Conservation (phyloP, 1,284 basidiomycete species). For the Cerrena zonata region DNA sequence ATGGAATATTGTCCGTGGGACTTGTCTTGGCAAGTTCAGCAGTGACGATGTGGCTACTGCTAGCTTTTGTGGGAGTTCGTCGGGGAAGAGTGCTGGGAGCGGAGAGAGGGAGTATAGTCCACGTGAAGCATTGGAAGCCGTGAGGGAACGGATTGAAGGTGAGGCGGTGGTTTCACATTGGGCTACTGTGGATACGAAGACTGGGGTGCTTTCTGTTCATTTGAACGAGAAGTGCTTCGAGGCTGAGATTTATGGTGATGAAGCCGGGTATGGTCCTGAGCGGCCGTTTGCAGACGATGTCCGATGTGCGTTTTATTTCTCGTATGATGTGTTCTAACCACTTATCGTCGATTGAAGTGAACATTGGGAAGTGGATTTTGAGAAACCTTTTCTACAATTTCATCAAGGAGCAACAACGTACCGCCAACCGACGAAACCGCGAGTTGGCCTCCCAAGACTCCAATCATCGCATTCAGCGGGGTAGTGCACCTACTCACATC, state of each 20-base stretch:
- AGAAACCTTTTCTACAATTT: constrained; percentile 70
- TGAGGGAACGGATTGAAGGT: constrained; percentile 86
- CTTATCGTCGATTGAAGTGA: constrained; percentile 45
- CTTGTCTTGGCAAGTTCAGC: constrained; percentile 71
- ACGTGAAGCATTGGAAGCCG: constrained; percentile 80
- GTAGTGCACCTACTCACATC: constrained; percentile 23
- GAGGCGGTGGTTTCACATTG: constrained; percentile 82
- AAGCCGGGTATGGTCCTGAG: constrained; percentile 63
- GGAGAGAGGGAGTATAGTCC: constrained; percentile 53
- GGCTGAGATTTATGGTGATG: constrained; percentile 91
- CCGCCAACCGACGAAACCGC: constrained; percentile 31
- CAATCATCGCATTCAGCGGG: constrained; percentile 21
- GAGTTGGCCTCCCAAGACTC: constrained; percentile 19
- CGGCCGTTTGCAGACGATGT: constrained; percentile 69
- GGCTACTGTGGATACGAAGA: constrained; percentile 86
- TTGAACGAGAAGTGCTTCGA: constrained; percentile 86
- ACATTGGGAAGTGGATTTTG: constrained; percentile 76
- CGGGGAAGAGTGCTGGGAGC: constrained; percentile 19
- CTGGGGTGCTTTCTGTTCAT: constrained; percentile 84
- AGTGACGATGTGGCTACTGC: constrained; percentile 61
- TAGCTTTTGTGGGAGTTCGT: constrained; percentile 26
- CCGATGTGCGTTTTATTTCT: constrained; percentile 52
- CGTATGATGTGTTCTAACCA: constrained; percentile 9
- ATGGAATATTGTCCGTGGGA: constrained; percentile 84
- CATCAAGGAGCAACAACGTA: constrained; percentile 56